These are phyloP conservation scores for Talaromyces sp. DNA, from an alignment of 2,329 filamentous ascomycete species.

Conservation along the genomic window DNA sequence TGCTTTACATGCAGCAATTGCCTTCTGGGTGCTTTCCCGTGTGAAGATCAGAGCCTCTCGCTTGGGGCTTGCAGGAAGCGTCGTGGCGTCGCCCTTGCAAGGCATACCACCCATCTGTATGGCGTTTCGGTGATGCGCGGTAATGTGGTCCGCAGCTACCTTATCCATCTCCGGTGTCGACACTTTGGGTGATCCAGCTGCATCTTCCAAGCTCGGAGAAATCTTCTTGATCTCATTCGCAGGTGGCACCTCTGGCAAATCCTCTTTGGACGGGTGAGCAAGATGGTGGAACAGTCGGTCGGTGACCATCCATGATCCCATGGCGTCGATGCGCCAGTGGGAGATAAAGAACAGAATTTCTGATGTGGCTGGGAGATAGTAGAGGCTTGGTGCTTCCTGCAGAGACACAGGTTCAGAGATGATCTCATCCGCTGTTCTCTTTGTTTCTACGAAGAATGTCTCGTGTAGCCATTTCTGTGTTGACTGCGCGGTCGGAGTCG, in stretches of 20 bases:
- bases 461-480: slow-evolving; percentile 14
- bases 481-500: background rate
- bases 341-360: slow-evolving; percentile 19
- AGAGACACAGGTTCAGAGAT: slow-evolving; percentile 6
- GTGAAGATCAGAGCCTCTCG: slow-evolving; percentile 15
- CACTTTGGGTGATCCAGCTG: slow-evolving; percentile 13
- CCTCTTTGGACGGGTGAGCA: background rate
- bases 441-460: slow-evolving; percentile 18
- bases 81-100: slow-evolving; percentile 17
- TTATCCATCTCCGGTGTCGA: slow-evolving; percentile 16
- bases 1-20: slow-evolving; percentile 18
- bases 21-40: slow-evolving; percentile 9
- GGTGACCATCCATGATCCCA: slow-evolving; percentile 19
- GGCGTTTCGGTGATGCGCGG: slow-evolving; percentile 15
- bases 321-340: slow-evolving; percentile 20
- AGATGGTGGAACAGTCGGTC: slow-evolving; percentile 13
- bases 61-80: slow-evolving; percentile 9
- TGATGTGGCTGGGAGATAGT: slow-evolving; percentile 17
- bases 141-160: slow-evolving; percentile 5
- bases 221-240: slow-evolving; percentile 11
- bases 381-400: slow-evolving; percentile 16
- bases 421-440: slow-evolving; percentile 14
- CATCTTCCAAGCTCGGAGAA: slow-evolving; percentile 20
- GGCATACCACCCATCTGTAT: slow-evolving; percentile 17
- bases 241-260: background rate